Evolutionary conservation across 2,329 filamentous ascomycete genomes (phyloP).

Genomic region (Alternaria sp.): DNA sequence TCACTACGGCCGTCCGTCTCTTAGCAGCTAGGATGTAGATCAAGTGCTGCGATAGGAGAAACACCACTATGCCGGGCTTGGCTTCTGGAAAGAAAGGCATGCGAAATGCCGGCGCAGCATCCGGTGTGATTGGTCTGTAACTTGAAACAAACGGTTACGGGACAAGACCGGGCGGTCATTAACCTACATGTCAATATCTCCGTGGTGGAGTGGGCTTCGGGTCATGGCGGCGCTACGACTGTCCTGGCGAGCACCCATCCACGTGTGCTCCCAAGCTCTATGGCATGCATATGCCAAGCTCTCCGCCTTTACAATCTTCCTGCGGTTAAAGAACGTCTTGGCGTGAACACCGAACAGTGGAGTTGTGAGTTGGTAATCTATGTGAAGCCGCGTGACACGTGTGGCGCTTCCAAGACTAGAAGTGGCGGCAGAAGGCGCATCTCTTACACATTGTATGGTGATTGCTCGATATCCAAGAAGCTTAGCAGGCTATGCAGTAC

Average conservation of each 20-base stretch:
- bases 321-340: conserved; percentile 27
- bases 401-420: conserved; percentile 9
- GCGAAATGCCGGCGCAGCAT: background rate
- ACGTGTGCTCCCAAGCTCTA: conserved; percentile 9
- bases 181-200: conserved; percentile 32
- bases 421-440: background rate
- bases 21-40: conserved; percentile 25
- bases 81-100: conserved; percentile 10
- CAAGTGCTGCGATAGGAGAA: conserved; percentile 17
- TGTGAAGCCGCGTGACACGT: conserved; percentile 12
- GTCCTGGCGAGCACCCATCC: conserved; percentile 10
- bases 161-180: conserved; percentile 27
- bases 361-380: conserved; percentile 13
- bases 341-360: conserved; percentile 15
- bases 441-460: background rate
- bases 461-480: background rate
- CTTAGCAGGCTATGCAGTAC: conserved; percentile 1
- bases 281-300: conserved; percentile 19
- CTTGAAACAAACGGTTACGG: conserved; percentile 28
- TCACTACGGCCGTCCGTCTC: conserved; percentile 16
- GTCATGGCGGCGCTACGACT: conserved; percentile 9
- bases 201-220: conserved; percentile 22
- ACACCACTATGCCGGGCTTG: conserved; percentile 27
- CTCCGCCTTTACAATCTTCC: conserved; percentile 21
- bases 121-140: conserved; percentile 17